A percentile compares a stretch with the other conserved stretches of the same genome.
Evolutionary conservation across 2,329 filamentous ascomycete genomes (phyloP).

Genomic region (Epichloe hybrida): DNA sequence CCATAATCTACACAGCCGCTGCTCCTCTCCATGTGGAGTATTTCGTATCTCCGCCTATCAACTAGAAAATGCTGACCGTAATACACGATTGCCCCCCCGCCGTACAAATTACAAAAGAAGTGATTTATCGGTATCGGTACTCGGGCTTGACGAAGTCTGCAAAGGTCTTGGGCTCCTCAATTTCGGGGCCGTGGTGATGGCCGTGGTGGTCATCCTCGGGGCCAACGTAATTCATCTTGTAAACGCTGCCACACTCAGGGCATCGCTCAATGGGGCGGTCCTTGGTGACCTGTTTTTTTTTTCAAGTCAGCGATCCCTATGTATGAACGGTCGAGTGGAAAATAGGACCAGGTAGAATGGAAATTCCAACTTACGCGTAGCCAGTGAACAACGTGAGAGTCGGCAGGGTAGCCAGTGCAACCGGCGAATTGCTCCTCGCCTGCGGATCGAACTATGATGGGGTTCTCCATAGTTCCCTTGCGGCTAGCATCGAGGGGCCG

Average conservation of each 20-base stretch:
- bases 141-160: constrained; percentile 91
- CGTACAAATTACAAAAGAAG: constrained; percentile 4
- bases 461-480: constrained; percentile 80
- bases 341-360: background rate
- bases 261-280: constrained; percentile 89
- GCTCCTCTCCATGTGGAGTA: constrained; percentile 9
- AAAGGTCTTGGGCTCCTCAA: constrained; percentile 88
- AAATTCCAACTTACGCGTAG: constrained; percentile 53
- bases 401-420: constrained; percentile 86
- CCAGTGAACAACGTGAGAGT: constrained; percentile 87
- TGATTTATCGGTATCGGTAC: constrained; percentile 58
- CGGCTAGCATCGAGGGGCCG: constrained; percentile 84
- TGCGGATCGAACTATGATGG: constrained; percentile 79
- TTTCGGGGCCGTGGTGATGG: constrained; percentile 45
- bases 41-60: constrained; percentile 10
- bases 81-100: constrained; percentile 8
- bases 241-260: constrained; percentile 88
- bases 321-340: background rate
- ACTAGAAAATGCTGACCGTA: constrained; percentile 12
- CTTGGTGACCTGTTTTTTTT: constrained; percentile 54
- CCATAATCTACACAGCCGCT: constrained; percentile 28
- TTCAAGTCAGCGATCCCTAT: background rate
- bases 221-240: constrained; percentile 96
- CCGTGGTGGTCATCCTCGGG: constrained; percentile 60
- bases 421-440: constrained; percentile 94